Base-by-base conservation (phyloP, 495 filamentous ascomycete species). In the Xylaria palmicola region DNA sequence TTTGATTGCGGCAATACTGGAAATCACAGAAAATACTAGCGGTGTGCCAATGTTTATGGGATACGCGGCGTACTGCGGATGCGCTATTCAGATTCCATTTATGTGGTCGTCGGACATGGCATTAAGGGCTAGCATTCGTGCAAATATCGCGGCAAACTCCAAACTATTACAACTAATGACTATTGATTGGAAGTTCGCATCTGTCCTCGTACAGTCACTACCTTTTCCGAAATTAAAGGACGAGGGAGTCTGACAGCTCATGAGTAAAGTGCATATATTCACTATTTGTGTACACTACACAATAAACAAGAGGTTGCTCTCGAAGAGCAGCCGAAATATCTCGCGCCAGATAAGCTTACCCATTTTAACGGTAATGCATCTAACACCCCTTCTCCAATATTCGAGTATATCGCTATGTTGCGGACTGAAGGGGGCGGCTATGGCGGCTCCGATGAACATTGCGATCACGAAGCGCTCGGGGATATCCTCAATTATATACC, bases 51-150 rank as follows among this genome's bases (percentile, higher is more conserved):
- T 52, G 49, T 52, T 52, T 26, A 52, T 22, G 30, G 49, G 49
- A n/a, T 54, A 54, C 27, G 34, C 51, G 6, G 51, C 51, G 20
- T 54, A 54, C 26, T 54, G 51, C 20, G 32, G 34, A 26, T 54
- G 51, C 51, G 30, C 51, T 3, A 40, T 54, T 19, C 51, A 54
- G 51, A 54, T 54, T 9, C 51, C 51, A 9, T 54, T 54, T 20
- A 40, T 54, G 20, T 27, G 32, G 51, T 54, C 22, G 5, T 26
- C 51, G 13, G 40, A 54, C 15, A 5, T 13, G 34, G 24, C 19
- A 12, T 24, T 54, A 20, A 24, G 34, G 51, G 34, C 26, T 39
- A 9, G 51, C 8, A 4, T 40, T 40, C 32, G 20, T 17, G 51
- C 32, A n/a, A 54, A 40, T 40, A 17, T 54, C 12, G 40, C 10